Percentiles rank a stretch among this genome's conserved stretches.
Evolutionary conservation across 352 stramenopile genomes (phyloP).

Genomic region (Albugo candida): DNA sequence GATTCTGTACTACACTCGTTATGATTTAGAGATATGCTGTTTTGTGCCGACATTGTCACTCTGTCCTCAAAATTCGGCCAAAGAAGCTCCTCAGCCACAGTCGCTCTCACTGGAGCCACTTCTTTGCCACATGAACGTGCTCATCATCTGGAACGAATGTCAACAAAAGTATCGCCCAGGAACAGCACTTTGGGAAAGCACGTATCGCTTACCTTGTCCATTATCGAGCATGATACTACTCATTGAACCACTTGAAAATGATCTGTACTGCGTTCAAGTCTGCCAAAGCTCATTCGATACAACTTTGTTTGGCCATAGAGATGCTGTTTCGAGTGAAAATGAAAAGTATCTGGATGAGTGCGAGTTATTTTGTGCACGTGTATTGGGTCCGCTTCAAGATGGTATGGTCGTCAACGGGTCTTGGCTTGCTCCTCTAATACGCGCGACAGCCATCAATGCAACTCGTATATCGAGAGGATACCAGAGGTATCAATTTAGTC

Average conservation of each 20-base stretch:
- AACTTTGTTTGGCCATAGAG: slow-evolving; percentile 55
- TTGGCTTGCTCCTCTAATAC: slow-evolving; percentile 63
- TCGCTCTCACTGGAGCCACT: slow-evolving; percentile 10
- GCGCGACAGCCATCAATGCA: slow-evolving; percentile 68
- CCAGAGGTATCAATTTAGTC: slow-evolving; percentile 54
- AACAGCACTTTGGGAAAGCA: slow-evolving; percentile 55
- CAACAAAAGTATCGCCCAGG: slow-evolving; percentile 68
- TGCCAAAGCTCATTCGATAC: slow-evolving; percentile 27
- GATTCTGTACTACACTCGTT: slow-evolving; percentile 56
- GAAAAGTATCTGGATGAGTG: slow-evolving; percentile 58
- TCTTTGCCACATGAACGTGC: slow-evolving; percentile 42
- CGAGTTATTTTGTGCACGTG: slow-evolving; percentile 60
- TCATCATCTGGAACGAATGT: slow-evolving; percentile 78
- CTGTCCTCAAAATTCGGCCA: not conserved
- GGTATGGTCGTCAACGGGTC: slow-evolving; percentile 68
- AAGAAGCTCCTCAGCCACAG: not conserved
- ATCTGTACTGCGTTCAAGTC: slow-evolving; percentile 70
- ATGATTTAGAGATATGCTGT: slow-evolving; percentile 60
- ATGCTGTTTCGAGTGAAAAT: slow-evolving; percentile 52
- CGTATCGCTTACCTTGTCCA: slow-evolving; percentile 51
- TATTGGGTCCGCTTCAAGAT: slow-evolving; percentile 63
- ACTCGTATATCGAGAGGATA: slow-evolving; percentile 43
- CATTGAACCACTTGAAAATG: slow-evolving; percentile 66
- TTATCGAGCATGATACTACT: slow-evolving; percentile 63
- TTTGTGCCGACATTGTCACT: slow-evolving; percentile 57